Percentiles rank a stretch among this genome's conserved stretches.
phyloP scores from a whole-genome alignment of 352 stramenopile species.

The Pythium aphanidermatum region DNA sequence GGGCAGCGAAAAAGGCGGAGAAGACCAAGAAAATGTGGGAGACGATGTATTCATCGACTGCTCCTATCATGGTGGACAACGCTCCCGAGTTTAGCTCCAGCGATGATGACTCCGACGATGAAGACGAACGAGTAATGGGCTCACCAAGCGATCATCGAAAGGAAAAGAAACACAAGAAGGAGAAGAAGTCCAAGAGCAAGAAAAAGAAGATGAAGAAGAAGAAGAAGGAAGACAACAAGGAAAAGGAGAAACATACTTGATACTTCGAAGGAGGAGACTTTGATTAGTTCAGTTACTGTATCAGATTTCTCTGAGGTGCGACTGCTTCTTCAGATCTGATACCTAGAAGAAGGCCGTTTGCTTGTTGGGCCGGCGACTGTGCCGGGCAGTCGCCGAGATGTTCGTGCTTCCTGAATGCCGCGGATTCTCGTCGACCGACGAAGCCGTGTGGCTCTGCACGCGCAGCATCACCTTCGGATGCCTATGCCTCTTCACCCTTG shows the following conservation, averaged over 20 bases:
- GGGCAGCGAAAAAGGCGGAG: conserved; percentile 50
- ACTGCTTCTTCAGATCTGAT: too few relatives aligned
- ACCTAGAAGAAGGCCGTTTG: too few relatives aligned
- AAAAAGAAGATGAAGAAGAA: conserved; percentile 26
- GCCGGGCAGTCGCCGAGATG: background rate
- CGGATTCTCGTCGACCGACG: conserved; percentile 27
- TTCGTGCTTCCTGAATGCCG: conserved; percentile 51
- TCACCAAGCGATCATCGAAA: too few relatives aligned
- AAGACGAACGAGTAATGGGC: conserved; percentile 39
- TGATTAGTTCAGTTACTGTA: too few relatives aligned
- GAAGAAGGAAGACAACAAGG: conserved; percentile 21
- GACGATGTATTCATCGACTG: conserved; percentile 24
- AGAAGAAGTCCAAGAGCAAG: conserved; percentile 17
- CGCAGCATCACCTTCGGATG: conserved; percentile 56
- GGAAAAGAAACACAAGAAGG: background rate
- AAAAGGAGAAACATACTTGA: conserved; percentile 25
- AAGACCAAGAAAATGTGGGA: conserved; percentile 51
- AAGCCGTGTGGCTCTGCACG: conserved; percentile 41
- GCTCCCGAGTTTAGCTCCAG: conserved; percentile 33
- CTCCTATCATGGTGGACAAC: conserved; percentile 41
- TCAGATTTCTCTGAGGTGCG: too few relatives aligned
- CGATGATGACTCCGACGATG: conserved; percentile 29
- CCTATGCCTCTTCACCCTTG: conserved; percentile 48
- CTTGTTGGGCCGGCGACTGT: too few relatives aligned
- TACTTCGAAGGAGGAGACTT: conserved; percentile 22